Evolutionary conservation across 768 basidiomycete genomes (phyloP).

Genomic region (Termitomyces sp.): DNA sequence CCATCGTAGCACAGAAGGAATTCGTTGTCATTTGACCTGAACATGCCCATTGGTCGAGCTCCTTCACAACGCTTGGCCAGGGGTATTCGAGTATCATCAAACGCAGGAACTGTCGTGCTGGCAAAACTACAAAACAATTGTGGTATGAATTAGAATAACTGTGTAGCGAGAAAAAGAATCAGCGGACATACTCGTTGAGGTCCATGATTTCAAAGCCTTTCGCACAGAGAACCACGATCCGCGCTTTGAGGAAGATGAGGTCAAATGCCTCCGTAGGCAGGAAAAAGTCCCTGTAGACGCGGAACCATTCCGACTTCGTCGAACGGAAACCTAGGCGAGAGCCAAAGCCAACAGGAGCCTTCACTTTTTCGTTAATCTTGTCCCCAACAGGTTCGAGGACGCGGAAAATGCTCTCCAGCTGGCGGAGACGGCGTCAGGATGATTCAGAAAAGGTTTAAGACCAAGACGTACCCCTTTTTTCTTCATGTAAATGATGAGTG

Average conservation of each 20-base stretch:
- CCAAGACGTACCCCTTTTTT: slow-evolving; percentile 66
- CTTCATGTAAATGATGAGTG: slow-evolving; percentile 94
- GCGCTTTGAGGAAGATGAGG: slow-evolving; percentile 89
- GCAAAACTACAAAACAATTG: slow-evolving; percentile 57
- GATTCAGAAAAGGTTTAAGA: background rate
- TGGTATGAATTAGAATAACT: background rate
- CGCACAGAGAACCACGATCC: slow-evolving; percentile 89
- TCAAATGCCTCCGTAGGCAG: slow-evolving; percentile 89
- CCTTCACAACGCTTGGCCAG: slow-evolving; percentile 85
- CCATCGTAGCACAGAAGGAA: slow-evolving; percentile 95
- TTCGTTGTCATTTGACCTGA: slow-evolving; percentile 86
- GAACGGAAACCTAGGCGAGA: slow-evolving; percentile 76
- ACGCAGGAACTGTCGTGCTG: slow-evolving; percentile 85
- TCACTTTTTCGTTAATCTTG: slow-evolving; percentile 78
- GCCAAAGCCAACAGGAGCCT: slow-evolving; percentile 67
- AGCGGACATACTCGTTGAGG: slow-evolving; percentile 70
- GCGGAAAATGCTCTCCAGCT: slow-evolving; percentile 91
- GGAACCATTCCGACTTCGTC: slow-evolving; percentile 91
- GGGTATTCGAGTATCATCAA: slow-evolving; percentile 64
- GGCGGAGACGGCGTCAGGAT: background rate
- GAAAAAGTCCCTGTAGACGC: slow-evolving; percentile 92
- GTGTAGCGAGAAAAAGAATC: background rate
- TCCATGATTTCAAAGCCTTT: slow-evolving; percentile 99
- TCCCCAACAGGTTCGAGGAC: slow-evolving; percentile 96
- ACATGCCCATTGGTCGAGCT: slow-evolving; percentile 90